phyloP scores from a whole-genome alignment of 106 monocot species.

The Posidonia australis region DNA sequence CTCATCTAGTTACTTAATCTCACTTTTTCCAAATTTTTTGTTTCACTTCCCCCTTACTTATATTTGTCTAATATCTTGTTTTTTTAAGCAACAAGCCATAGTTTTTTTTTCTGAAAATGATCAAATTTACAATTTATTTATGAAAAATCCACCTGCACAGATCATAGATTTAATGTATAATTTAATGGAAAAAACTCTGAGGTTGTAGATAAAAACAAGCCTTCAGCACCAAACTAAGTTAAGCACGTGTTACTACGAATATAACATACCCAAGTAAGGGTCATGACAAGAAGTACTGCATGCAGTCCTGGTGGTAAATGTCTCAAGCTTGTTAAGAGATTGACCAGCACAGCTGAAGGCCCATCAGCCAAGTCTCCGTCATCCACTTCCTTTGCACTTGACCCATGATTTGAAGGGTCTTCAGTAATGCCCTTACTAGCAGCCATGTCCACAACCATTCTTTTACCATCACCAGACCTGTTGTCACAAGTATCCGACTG shows the following conservation, averaged over 20 bases:
- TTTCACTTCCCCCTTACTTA: too few species aligned
- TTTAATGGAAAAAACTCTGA: neutral
- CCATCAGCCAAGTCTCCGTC: constrained; percentile 41
- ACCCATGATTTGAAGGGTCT: constrained; percentile 11
- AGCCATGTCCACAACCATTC: constrained; percentile 11
- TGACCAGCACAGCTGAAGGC: constrained; percentile 80
- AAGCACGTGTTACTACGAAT: neutral
- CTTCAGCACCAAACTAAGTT: neutral
- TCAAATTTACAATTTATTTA: too few species aligned
- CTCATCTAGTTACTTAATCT: too few species aligned
- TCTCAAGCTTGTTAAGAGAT: constrained; percentile 88
- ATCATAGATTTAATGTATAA: too few species aligned
- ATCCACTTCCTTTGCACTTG: constrained; percentile 15
- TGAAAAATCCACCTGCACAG: too few species aligned
- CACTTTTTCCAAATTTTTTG: too few species aligned
- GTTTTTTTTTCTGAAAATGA: neutral
- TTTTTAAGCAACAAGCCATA: too few species aligned
- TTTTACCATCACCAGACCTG: constrained; percentile 23
- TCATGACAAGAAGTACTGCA: constrained; percentile 91
- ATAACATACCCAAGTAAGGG: constrained; percentile 84
- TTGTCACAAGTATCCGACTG: neutral
- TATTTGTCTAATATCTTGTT: too few species aligned
- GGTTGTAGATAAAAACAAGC: neutral
- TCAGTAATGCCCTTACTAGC: constrained; percentile 16
- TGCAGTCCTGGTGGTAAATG: constrained; percentile 92